phyloP scores from a whole-genome alignment of 2,329 filamentous ascomycete species.

The Fusarium begoniae region DNA sequence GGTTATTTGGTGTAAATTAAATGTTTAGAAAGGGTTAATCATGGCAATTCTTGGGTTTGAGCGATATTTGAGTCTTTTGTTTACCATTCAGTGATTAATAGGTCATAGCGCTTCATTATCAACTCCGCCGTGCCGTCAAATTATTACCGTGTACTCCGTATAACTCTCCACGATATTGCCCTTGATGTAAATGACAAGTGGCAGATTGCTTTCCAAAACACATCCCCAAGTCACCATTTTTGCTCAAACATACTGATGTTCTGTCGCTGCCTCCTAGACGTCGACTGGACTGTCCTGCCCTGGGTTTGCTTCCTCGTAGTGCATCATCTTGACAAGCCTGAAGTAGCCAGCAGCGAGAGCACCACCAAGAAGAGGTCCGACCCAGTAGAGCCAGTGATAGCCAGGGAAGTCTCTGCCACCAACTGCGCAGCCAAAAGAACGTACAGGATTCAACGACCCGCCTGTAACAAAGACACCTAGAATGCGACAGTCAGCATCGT shows the following conservation, averaged over 20 bases:
- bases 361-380: slow-evolving; percentile 58
- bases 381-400: slow-evolving; percentile 62
- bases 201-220: background rate
- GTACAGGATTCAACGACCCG: slow-evolving; percentile 55
- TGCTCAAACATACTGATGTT: background rate
- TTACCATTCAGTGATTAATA: background rate
- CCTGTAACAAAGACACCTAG: slow-evolving; percentile 47
- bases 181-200: background rate
- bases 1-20: background rate
- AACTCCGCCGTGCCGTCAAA: too few species aligned
- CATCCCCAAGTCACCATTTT: background rate
- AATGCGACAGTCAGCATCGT: slow-evolving; percentile 39
- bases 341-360: slow-evolving; percentile 57
- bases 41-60: background rate
- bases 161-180: too few species aligned
- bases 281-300: slow-evolving; percentile 46
- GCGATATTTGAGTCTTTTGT: background rate
- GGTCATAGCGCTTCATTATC: background rate
- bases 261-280: background rate
- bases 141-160: too few species aligned
- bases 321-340: slow-evolving; percentile 55
- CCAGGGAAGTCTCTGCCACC: slow-evolving; percentile 48
- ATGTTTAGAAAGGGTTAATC: background rate
- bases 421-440: slow-evolving; percentile 58
- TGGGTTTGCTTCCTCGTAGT: slow-evolving; percentile 58